phyloP scores from a whole-genome alignment of 2,329 filamentous ascomycete genomes.

The Exophiala alcalophila region DNA sequence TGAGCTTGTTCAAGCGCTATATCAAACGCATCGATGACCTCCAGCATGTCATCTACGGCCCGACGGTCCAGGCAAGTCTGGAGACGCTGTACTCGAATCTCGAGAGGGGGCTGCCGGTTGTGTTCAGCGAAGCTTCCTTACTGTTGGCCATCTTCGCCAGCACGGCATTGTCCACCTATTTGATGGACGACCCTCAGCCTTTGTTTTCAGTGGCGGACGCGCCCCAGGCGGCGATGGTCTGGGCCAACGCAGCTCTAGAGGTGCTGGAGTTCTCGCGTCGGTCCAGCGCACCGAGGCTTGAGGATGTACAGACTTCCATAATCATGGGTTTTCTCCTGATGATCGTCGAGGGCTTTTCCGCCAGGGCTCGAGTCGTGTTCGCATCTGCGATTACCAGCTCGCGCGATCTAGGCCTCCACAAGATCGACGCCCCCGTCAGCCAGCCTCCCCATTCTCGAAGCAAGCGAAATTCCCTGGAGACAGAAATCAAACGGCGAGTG shows the following conservation, averaged over 20 bases:
- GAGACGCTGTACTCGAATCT: constrained; percentile 34
- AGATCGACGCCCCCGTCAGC: constrained; percentile 33
- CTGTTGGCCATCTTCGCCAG: constrained; percentile 38
- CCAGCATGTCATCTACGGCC: constrained; percentile 38
- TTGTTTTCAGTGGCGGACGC: constrained; percentile 5
- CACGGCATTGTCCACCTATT: constrained; percentile 28
- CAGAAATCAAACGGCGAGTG: constrained; percentile 41
- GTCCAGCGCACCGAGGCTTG: constrained; percentile 10
- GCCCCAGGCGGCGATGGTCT: constrained; percentile 12
- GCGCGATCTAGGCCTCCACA: constrained; percentile 38
- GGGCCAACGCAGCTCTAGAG: constrained; percentile 22
- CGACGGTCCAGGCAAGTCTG: constrained; percentile 31
- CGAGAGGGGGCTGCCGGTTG: constrained; percentile 24
- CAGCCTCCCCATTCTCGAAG: constrained; percentile 23
- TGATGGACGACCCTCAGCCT: background rate
- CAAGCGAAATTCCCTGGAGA: constrained; percentile 29
- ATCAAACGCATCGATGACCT: constrained; percentile 36
- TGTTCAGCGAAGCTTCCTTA: constrained; percentile 35
- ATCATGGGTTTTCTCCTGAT: constrained; percentile 26
- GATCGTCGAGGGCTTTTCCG: constrained; percentile 26
- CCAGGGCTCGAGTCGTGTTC: constrained; percentile 20
- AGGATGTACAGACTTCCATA: constrained; percentile 23
- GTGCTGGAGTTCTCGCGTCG: constrained; percentile 22
- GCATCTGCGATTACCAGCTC: constrained; percentile 25
- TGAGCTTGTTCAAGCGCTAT: constrained; percentile 36